Percentiles rank a stretch among this genome's conserved stretches.
These are phyloP conservation scores for Rhamnella rubrinervis DNA, from an alignment of 331 rosid genomes.

Conservation along the genomic window DNA sequence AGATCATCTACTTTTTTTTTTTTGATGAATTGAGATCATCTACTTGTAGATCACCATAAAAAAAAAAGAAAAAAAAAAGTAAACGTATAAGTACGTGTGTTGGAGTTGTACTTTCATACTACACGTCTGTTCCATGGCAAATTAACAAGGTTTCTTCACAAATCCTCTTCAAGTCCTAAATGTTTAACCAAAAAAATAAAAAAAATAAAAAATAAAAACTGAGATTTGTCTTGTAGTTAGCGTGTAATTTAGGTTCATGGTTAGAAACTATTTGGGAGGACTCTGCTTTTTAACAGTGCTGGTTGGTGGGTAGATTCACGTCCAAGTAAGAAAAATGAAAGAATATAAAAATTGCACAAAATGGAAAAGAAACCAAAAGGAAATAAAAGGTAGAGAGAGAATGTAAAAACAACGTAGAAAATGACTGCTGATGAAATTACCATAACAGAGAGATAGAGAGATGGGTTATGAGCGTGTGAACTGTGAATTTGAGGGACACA, in stretches of 20 bases:
- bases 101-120: no score
- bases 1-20: slow-evolving; percentile 4
- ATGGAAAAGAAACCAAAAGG: not conserved
- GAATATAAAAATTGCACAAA: not conserved
- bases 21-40: slow-evolving; percentile 2
- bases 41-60: slow-evolving; percentile 5
- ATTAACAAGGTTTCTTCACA: not conserved
- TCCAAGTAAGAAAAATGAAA: not conserved
- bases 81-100: no score
- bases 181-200: not conserved
- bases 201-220: not conserved
- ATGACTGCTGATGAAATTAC: not conserved
- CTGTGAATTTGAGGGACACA: not conserved
- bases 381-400: not conserved
- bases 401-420: not conserved
- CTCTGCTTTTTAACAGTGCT: not conserved
- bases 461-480: not conserved
- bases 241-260: not conserved
- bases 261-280: slow-evolving; percentile 1
- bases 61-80: not conserved
- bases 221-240: not conserved
- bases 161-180: not conserved
- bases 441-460: not conserved
- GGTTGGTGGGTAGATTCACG: slow-evolving; percentile 5
- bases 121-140: not conserved